Evolutionary conservation across 2,329 filamentous ascomycete genomes (phyloP).

Genomic region (Colletotrichum lini): DNA sequence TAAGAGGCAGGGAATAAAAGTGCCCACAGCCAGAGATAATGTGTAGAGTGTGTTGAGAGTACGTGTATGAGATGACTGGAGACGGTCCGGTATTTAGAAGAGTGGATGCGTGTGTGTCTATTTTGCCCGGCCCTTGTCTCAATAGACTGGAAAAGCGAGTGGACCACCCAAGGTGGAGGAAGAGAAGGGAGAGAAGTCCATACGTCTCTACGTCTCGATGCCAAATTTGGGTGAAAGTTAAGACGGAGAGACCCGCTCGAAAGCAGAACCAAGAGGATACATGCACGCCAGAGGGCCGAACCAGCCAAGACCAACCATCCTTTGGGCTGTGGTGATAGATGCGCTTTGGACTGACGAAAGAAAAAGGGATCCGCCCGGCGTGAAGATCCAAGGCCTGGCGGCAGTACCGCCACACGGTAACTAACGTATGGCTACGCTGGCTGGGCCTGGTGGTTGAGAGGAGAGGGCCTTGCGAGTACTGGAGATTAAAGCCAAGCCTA

Average conservation of each 20-base stretch:
- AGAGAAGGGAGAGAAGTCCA: background rate
- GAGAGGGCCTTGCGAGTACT: too few species aligned
- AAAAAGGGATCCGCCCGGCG: slow-evolving; percentile 24
- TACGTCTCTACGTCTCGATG: background rate
- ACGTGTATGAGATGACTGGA: slow-evolving; percentile 36
- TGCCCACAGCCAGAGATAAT: background rate
- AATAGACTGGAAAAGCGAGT: slow-evolving; percentile 12
- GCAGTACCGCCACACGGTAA: background rate
- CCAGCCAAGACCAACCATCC: background rate
- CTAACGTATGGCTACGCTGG: slow-evolving; percentile 18
- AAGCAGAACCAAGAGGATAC: background rate
- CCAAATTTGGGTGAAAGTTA: slow-evolving; percentile 30
- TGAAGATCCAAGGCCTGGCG: slow-evolving; percentile 13
- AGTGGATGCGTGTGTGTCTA: slow-evolving; percentile 18
- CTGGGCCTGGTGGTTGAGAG: slow-evolving; percentile 5
- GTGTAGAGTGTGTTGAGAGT: slow-evolving; percentile 4
- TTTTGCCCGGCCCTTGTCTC: slow-evolving; percentile 32
- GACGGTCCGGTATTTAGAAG: slow-evolving; percentile 32
- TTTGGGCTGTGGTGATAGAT: slow-evolving; percentile 17
- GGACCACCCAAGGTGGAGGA: background rate
- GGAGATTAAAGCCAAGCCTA: background rate
- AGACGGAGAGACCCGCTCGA: slow-evolving; percentile 30
- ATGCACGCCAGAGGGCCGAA: slow-evolving; percentile 6
- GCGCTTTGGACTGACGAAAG: background rate
- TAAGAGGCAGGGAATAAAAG: slow-evolving; percentile 7